Conservation (phyloP, 129 eudicot genomes). For the Arctium minus region DNA sequence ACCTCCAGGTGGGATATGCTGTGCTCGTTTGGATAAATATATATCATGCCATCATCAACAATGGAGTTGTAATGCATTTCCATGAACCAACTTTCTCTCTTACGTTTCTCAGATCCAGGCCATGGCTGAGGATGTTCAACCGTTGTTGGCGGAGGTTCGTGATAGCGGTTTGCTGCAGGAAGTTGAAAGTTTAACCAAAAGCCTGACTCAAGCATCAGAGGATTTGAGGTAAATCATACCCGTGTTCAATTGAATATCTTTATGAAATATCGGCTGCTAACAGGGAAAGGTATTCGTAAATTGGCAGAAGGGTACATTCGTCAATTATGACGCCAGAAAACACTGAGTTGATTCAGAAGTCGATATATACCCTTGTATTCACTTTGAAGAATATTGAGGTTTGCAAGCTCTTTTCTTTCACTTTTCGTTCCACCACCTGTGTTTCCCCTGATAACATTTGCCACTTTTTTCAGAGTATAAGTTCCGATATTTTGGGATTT, state of each 20-base stretch:
- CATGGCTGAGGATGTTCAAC: slow-evolving; percentile 88
- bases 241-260: background rate
- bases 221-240: slow-evolving; percentile 59
- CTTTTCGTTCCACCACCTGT: background rate
- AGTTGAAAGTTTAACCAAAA: slow-evolving; percentile 83
- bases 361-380: slow-evolving; percentile 74
- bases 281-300: background rate
- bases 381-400: slow-evolving; percentile 95
- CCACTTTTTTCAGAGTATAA: slow-evolving; percentile 54
- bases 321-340: slow-evolving; percentile 84
- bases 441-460: background rate
- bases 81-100: slow-evolving; percentile 25
- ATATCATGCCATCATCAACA: background rate
- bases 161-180: slow-evolving; percentile 88
- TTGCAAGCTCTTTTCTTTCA: background rate
- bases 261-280: background rate
- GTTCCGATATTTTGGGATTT: slow-evolving; percentile 78
- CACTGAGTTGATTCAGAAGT: slow-evolving; percentile 78
- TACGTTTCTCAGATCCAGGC: slow-evolving; percentile 78
- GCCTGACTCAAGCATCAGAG: slow-evolving; percentile 79
- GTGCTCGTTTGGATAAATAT: background rate
- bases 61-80: slow-evolving; percentile 17
- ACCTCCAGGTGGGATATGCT: background rate
- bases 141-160: slow-evolving; percentile 81
- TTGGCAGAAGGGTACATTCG: slow-evolving; percentile 69